Base-by-base conservation (phyloP, 768 basidiomycete species). In the Hericium alpestre region DNA sequence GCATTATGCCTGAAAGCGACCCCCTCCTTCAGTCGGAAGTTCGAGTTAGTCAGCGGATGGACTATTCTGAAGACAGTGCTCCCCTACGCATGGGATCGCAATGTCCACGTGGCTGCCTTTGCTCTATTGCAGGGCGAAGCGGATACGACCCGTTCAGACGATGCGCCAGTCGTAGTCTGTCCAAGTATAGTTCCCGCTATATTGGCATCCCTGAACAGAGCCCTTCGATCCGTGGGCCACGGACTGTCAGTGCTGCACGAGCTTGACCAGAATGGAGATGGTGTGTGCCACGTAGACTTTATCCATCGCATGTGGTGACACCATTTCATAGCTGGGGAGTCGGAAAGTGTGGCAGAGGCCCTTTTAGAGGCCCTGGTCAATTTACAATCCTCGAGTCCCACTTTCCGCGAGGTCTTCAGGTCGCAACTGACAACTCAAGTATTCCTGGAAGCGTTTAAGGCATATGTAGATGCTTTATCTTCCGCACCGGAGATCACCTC, bases 1-100 rank as follows among this genome's bases (percentile, higher is more conserved):
- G 73, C 74, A 2, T 73, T 84, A 54, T 78, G 83, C 57, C 73
- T 85, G 27, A 70, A 69, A 15, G 68, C 74, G 27, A 82, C 83
- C 0, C 65, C 77, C 10, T 79, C 83, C 2, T 96, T 93, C 71
- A 78, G 73, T 49, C 76, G 86, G 56, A 92, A 89, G 63, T 92
- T 95, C 62, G 93, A 94, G 66, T 72, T 87, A 1, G 83, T 89
- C 39, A 85, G 84, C 54, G 93, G 93, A 9, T 95, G 92, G 87
- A 82, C 76, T 49, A 75, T 87, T 2, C 66, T 95, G 38, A 86
- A 83, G 66, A 76, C 76, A 3, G 78, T 86, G 25, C 64, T 94
- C 18, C 87, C 91, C 0, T 56, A 65, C 7, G 71, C 71, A 0
- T 95, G 93, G 93, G 77, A 86, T 61, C 66, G 71, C 8, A 73